Evolutionary conservation across 2,329 filamentous ascomycete species (phyloP).

Genomic region (Paramyrothecium sp.): DNA sequence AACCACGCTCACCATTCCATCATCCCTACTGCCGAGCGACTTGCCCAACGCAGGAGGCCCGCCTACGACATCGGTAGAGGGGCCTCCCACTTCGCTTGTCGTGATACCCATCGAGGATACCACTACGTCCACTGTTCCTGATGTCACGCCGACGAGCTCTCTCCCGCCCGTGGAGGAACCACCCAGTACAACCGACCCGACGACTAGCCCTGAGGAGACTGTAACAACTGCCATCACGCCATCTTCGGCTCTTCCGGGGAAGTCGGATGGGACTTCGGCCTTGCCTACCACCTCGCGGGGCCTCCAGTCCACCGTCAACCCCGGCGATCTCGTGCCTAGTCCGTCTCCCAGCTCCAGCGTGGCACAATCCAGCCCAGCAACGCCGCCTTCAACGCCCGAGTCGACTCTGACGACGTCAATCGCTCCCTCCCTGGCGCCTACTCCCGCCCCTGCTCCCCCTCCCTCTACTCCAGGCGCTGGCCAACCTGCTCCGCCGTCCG

Average conservation of each 20-base stretch:
- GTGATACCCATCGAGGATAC: slow-evolving; percentile 13
- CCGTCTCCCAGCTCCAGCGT: too few relatives aligned
- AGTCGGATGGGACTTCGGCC: too few relatives aligned
- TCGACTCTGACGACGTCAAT: background rate
- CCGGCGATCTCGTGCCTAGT: too few relatives aligned
- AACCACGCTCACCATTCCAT: slow-evolving; percentile 14
- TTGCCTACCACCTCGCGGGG: background rate
- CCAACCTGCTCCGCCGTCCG: too few relatives aligned
- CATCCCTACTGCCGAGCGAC: slow-evolving; percentile 11
- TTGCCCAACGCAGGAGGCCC: background rate
- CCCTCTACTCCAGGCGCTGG: too few relatives aligned
- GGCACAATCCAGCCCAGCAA: too few relatives aligned
- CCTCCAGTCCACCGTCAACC: too few relatives aligned
- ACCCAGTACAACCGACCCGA: background rate
- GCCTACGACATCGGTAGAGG: background rate
- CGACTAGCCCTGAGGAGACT: background rate
- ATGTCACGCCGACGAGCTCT: background rate
- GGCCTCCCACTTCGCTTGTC: slow-evolving; percentile 6
- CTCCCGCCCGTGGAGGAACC: background rate
- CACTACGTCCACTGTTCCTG: background rate
- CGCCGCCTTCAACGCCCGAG: too few relatives aligned
- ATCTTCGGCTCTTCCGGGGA: background rate
- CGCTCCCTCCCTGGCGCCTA: background rate
- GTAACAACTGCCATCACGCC: background rate
- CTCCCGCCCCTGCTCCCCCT: too few relatives aligned